Base-by-base conservation (phyloP, 2,329 filamentous ascomycete genomes). In the Exophiala bonariae region DNA sequence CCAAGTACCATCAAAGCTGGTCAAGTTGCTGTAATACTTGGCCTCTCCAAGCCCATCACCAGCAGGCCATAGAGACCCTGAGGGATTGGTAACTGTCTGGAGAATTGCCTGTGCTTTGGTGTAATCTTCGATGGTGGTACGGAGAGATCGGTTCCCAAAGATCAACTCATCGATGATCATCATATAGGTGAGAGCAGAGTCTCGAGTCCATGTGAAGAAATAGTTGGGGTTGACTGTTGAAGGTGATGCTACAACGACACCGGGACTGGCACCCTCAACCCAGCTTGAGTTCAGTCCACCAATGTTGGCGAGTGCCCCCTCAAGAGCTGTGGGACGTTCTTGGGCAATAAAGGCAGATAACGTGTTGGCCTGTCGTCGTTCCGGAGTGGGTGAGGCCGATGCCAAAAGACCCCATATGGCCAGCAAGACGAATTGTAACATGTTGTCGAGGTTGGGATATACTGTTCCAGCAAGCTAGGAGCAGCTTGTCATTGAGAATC, bases 121-220 rank as follows among this genome's bases (percentile, higher is more conserved):
- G 59, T 84, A 91, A 58, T 87, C 75, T 55, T 87, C 75, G 44
- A 91, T 84, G 42, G 74, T 67, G 14, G 66, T 69, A 61, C 86
- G 81, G 18, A 89, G 69, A 26, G 69, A 68, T 2, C 72, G 67
- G 57, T 85, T 77, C 35, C 84, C 86, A 36, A 70, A 71, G 49
- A 81, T 71, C 59, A 89, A 84, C n/a, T 78, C 75, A 57, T 90
- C 87, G 5, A 86, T 74, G 17, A 91, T 69, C 38, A 75, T 73
- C 70, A 88, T 88, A 68, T 86, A 81, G 3, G 82, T 81, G 23
- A 91, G 74, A 17, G 83, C 84, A n/a, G 83, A 78, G 63, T 92
- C 87, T 62, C 87, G 74, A 4, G 83, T 89, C 87, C 87, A 91
- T 1, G 85, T 88, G 63, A 82, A 91, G 62, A 78, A 89, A 67